Evolutionary conservation across 306 rosid species (phyloP), one percentile per base, ranked within the genome.

Genomic region (Glycine soja): DNA sequence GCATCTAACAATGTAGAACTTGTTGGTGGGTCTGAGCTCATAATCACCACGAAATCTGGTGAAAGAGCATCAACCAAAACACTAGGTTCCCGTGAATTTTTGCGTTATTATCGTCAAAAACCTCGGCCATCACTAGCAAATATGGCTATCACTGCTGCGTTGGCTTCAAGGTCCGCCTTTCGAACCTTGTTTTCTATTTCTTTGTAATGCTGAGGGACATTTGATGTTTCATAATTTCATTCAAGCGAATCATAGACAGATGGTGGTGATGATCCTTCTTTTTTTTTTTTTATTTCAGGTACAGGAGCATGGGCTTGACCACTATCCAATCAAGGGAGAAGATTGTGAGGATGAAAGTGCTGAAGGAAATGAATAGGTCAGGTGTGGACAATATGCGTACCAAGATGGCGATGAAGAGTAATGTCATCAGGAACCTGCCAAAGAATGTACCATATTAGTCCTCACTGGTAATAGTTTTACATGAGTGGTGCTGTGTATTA

Each of bases 101-200:
- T 96, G 88, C 98, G 99, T 72, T 96, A 96, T 58, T 96, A 96
- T 84, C 97, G 99, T 75, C 99, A 93, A 82, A 93, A 93, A 65
- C 98, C 95, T 10, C 89, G 97, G 0, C 99, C 99, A 8, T 79
- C 97, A 13, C 89, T 91, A 3, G n/a, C 59, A 18, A 86, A 89
- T 70, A 62, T 56, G 70, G 88, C 92, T 40, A 80, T 96, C 11
- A 84, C 90, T 47, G 97, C 93, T 34, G 93, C 91, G 12, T 86
- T 93, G 83, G 98, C 98, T 58, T 85, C 99, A 36, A 93, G 99
- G 99, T 96, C 75, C 68, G 78, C 54, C 67, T 82, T 56, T 74
- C 70, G 56, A 50, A 62, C 70, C 70, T 46, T 34, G 13, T 38
- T 19, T 30, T 51, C 51, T 64, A 51, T 50, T 64, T 73, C 51